Evolutionary conservation across 163 green algal genomes (phyloP).

Genomic region (Prototheca wickerhamii): DNA sequence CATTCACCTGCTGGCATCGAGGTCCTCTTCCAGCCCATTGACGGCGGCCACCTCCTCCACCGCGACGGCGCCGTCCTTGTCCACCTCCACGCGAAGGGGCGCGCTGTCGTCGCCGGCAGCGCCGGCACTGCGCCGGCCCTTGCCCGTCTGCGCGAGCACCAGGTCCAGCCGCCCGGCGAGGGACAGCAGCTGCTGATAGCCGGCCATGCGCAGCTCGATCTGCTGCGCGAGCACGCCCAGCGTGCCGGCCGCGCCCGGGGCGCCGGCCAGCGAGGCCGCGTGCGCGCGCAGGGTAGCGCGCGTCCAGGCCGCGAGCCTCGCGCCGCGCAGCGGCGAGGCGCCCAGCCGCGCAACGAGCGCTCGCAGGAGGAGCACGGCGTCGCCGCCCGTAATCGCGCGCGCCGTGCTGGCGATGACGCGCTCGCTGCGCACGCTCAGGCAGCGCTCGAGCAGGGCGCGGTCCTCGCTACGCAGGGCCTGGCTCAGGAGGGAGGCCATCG

Average conservation of each 20-base stretch:
- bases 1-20: too few species aligned
- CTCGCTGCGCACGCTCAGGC: constrained; percentile 34
- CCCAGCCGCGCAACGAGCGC: constrained; percentile 52
- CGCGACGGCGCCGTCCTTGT: not conserved
- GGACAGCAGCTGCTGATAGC: constrained; percentile 47
- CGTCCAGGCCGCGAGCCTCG: constrained; percentile 59
- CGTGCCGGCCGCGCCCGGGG: constrained; percentile 28
- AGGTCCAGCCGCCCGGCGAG: constrained; percentile 61
- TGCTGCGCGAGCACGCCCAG: constrained; percentile 26
- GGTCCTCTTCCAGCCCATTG: not conserved
- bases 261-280: constrained; percentile 64
- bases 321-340: constrained; percentile 38
- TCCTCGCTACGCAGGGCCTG: constrained; percentile 51
- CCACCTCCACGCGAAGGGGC: not conserved
- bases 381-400: constrained; percentile 38
- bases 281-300: constrained; percentile 58
- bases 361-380: constrained; percentile 50
- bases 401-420: constrained; percentile 54
- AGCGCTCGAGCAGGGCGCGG: constrained; percentile 57
- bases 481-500: constrained; percentile 56
- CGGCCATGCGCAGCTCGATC: constrained; percentile 52
- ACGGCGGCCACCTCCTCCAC: not conserved
- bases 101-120: not conserved
- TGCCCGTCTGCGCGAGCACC: constrained; percentile 38
- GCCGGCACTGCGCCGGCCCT: not conserved